A percentile compares a stretch with the other conserved stretches of the same genome.
These are phyloP conservation scores for Monosporascus sp. DNA, from an alignment of 2,329 filamentous ascomycete species.

Conservation along the genomic window DNA sequence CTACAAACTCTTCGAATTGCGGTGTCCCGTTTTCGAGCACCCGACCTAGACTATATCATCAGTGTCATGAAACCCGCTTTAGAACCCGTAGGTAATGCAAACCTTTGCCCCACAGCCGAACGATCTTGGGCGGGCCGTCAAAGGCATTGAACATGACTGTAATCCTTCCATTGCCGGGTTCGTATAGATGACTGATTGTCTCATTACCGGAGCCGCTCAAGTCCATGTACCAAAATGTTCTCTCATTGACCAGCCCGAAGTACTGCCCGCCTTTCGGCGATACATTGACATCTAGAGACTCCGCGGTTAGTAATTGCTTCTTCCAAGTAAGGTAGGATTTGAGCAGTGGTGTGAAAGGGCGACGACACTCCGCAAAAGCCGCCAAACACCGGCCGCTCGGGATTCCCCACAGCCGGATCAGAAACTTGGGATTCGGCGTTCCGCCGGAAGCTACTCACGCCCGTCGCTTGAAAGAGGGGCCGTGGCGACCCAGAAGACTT, in stretches of 20 bases:
- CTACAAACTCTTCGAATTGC: background rate
- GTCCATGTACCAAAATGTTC: constrained; percentile 56
- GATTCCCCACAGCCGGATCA: background rate
- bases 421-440: background rate
- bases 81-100: constrained; percentile 18
- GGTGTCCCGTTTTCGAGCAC: constrained; percentile 3
- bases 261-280: constrained; percentile 65
- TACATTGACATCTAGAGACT: constrained; percentile 55
- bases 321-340: background rate
- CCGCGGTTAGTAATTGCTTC: background rate
- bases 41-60: constrained; percentile 26
- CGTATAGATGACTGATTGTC: constrained; percentile 69
- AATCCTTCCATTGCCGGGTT: constrained; percentile 60
- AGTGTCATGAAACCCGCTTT: constrained; percentile 26
- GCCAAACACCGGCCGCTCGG: background rate
- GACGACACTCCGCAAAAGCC: too few relatives aligned
- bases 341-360: too few relatives aligned
- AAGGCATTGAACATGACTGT: constrained; percentile 64
- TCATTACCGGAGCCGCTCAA: constrained; percentile 70
- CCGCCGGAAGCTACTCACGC: constrained; percentile 21
- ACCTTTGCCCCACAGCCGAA: constrained; percentile 33
- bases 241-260: constrained; percentile 27
- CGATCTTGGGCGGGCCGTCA: constrained; percentile 32
- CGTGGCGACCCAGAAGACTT: constrained; percentile 70
- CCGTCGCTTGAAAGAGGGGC: constrained; percentile 57